Evolutionary conservation across 768 basidiomycete species (phyloP), one percentile per base, ranked within the genome.

Genomic region (Mycena leptocephala): DNA sequence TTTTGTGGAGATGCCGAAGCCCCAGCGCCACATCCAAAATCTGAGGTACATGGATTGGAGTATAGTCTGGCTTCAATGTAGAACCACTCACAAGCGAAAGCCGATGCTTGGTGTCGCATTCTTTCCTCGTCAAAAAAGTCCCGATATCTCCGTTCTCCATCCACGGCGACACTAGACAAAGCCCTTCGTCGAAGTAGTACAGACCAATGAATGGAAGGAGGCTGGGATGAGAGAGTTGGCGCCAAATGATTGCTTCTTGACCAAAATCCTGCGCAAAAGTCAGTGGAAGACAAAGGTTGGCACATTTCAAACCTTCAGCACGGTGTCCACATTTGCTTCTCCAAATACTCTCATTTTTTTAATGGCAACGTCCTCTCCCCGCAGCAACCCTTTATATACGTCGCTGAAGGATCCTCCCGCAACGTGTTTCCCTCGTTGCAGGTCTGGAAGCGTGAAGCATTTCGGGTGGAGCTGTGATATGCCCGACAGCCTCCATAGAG

Each of bases 171-270:
- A 78, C 74, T 10, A 62, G 28, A 75, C 63, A 63, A 3, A 78
- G 26, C 43, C 56, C 70, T 62, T 68, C 59, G 10, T 65, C 39
- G 24, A 65, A 48, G 20, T 59, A 30, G 46, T 41, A 76, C 2
- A 73, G 35, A 5, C 80, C 79, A 16, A 63, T 74, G 35, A 80
- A 76, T 7, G 80, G 79, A 26, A 80, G 55, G 10, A 81, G n/a
- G 28, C 79, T 58, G 14, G 72, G 59, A 43, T 66, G 51, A 33
- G 28, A 59, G 18, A 59, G 32, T 33, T 59, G 58, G 4, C 58
- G 33, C 58, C 58, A 59, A 26, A 59, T 59, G 35, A 37, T 18
- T 7, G 58, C 58, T 59, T 64, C 62, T 11, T 18, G 39, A 26
- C 48, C 24, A 11, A 51, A 26, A 4, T 24, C 24, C 48, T 51